A percentile compares a stretch with the other conserved stretches of the same genome.
phyloP scores from a whole-genome alignment of 352 stramenopile species.

The Phytophthora palmivora region DNA sequence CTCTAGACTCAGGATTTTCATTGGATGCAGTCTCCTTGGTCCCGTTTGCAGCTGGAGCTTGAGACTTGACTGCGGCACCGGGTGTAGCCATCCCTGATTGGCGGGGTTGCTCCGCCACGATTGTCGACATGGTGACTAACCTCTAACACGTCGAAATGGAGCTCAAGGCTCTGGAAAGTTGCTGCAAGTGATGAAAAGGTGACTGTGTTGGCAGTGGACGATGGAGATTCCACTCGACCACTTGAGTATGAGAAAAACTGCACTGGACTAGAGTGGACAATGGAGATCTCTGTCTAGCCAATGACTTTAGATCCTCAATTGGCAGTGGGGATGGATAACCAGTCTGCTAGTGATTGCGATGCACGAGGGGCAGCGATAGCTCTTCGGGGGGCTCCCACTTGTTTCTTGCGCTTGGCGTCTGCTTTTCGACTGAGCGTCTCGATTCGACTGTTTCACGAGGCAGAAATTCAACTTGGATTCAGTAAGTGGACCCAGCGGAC shows the following conservation, averaged over 20 bases:
- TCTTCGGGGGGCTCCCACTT: constrained; percentile 25
- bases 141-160: constrained; percentile 1
- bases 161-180: neutral
- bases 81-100: constrained; percentile 40
- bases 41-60: constrained; percentile 9
- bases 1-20: constrained; percentile 16
- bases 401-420: constrained; percentile 31
- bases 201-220: constrained; percentile 12
- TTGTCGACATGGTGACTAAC: constrained; percentile 36
- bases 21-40: constrained; percentile 16
- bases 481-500: constrained; percentile 26
- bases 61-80: constrained; percentile 16
- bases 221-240: constrained; percentile 18
- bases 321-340: constrained; percentile 2
- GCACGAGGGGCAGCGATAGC: constrained; percentile 8
- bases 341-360: constrained; percentile 13
- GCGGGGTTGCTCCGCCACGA: constrained; percentile 32
- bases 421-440: constrained; percentile 38
- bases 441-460: constrained; percentile 31
- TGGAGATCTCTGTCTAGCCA: constrained; percentile 17
- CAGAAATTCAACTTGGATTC: constrained; percentile 15
- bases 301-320: constrained; percentile 32
- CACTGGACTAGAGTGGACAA: constrained; percentile 17
- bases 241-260: constrained; percentile 12
- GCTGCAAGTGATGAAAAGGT: constrained; percentile 3